Percentiles rank a stretch among this genome's conserved stretches.
Conservation (phyloP, 2,329 filamentous ascomycete genomes). For the Fusarium foetens region DNA sequence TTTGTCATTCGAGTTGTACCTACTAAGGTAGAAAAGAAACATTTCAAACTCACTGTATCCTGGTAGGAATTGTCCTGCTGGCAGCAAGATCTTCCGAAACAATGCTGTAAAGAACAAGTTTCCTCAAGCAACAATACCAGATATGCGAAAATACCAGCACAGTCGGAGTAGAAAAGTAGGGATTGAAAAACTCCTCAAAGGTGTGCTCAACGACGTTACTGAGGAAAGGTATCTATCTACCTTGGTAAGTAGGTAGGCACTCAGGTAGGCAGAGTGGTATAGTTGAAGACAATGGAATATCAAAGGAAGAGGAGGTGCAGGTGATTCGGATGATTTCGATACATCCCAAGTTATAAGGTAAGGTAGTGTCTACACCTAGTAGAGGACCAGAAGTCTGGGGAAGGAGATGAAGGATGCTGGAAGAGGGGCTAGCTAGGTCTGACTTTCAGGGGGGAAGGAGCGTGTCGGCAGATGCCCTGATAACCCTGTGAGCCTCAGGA, state of each 20-base stretch:
- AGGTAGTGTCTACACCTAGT: too few relatives aligned
- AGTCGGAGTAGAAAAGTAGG: background rate
- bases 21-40: background rate
- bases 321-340: background rate
- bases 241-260: background rate
- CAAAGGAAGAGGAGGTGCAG: background rate
- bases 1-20: background rate
- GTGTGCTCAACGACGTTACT: background rate
- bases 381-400: slow-evolving; percentile 11
- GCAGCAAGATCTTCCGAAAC: background rate
- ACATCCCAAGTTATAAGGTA: background rate
- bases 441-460: slow-evolving; percentile 14
- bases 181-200: background rate
- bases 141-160: background rate
- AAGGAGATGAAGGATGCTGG: background rate
- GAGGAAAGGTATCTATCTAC: background rate
- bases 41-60: background rate
- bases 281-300: background rate
- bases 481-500: slow-evolving; percentile 20
- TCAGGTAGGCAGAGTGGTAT: background rate
- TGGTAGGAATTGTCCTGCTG: background rate
- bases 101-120: background rate
- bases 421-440: slow-evolving; percentile 3
- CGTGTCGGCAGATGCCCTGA: slow-evolving; percentile 3
- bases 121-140: background rate